Conservation (phyloP, 305 asterid genomes). For the Solanum chacoense region DNA sequence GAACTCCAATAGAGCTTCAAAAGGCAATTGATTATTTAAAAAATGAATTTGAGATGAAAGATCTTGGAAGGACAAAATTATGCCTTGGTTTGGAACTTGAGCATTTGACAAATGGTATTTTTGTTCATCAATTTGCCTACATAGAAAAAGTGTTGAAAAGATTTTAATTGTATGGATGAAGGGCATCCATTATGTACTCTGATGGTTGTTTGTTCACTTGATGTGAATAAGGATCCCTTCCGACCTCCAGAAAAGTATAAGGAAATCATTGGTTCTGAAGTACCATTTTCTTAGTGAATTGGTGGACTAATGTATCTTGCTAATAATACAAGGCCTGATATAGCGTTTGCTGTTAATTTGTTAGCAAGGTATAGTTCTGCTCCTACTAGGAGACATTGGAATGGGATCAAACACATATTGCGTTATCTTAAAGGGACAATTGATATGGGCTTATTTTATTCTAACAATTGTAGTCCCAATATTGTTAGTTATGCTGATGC, state of each 20-base stretch:
- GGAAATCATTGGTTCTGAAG: not conserved
- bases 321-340: not conserved
- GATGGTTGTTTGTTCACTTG: not conserved
- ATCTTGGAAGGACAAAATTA: not conserved
- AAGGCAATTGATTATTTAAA: not conserved
- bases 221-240: not conserved
- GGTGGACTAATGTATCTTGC: not conserved
- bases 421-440: not conserved
- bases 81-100: not conserved
- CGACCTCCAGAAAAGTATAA: not conserved
- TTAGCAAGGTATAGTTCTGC: not conserved
- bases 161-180: not conserved
- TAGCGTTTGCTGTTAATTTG: too few relatives aligned
- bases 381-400: not conserved
- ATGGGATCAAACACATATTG: not conserved
- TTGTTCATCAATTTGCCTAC: not conserved
- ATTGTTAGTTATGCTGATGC: not conserved
- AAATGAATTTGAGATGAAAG: not conserved
- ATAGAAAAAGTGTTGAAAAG: not conserved
- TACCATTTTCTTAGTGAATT: not conserved
- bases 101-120: too few relatives aligned
- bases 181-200: not conserved
- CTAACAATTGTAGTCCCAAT: not conserved
- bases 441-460: not conserved
- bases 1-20: not conserved